These are phyloP conservation scores for Bruguiera sexangula DNA, from an alignment of 345 rosid species.

Conservation along the genomic window DNA sequence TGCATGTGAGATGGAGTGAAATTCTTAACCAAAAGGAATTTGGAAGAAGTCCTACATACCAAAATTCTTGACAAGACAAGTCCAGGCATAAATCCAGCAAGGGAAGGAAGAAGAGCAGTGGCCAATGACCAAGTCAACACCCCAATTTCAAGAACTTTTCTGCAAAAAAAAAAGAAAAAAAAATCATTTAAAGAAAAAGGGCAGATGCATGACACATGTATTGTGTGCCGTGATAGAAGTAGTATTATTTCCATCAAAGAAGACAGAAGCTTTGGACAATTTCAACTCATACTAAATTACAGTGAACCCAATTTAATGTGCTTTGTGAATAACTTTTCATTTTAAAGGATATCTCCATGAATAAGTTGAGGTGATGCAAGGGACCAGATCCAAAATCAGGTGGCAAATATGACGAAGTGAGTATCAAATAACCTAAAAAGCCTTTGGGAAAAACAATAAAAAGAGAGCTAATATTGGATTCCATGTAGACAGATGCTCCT, in stretches of 20 bases:
- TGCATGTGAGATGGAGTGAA: background rate
- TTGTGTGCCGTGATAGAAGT: background rate
- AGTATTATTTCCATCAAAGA: background rate
- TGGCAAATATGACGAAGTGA: background rate
- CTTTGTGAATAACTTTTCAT: background rate
- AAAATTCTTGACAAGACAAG: slow-evolving; percentile 66
- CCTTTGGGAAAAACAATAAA: background rate
- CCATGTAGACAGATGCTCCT: background rate
- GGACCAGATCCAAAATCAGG: background rate
- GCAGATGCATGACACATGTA: background rate
- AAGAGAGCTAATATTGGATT: background rate
- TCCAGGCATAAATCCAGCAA: slow-evolving; percentile 94
- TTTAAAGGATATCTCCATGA: background rate
- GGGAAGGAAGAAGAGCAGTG: slow-evolving; percentile 73
- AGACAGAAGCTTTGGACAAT: too few relatives aligned
- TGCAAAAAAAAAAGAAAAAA: slow-evolving; percentile 30
- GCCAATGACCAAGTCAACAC: slow-evolving; percentile 87
- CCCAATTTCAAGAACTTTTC: slow-evolving; percentile 80
- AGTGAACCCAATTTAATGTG: background rate
- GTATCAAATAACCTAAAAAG: too few relatives aligned
- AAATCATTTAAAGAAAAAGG: background rate
- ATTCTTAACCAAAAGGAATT: slow-evolving; percentile 4
- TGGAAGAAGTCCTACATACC: slow-evolving; percentile 41
- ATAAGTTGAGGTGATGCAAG: background rate
- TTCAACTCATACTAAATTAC: too few relatives aligned